Base-by-base conservation (phyloP, 208 protist genomes). In the Herpetomonas muscarum region DNA sequence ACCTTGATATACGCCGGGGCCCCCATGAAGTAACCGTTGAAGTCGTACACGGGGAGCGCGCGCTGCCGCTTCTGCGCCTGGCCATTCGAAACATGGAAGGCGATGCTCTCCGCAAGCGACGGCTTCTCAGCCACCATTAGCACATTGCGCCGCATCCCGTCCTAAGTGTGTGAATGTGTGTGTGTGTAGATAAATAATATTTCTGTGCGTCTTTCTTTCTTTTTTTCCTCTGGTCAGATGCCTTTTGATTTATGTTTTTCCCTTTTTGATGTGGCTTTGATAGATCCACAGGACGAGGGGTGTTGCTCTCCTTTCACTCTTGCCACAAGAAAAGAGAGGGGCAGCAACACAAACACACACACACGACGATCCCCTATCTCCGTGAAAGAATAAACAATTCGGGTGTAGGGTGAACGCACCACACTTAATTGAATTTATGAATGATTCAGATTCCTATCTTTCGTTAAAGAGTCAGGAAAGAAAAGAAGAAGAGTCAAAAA, bases 111-210 rank as follows among this genome's bases (percentile, higher is more conserved):
- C 21, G 94, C 94, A 26, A 98, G 82, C 28, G 85, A 96, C 22
- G 92, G 94, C 75, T 98, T 98, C 74, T 98, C 94, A 19, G 90
- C 94, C 56, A 98, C 94, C 92, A 97, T 97, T 21, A 98, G 62
- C 41, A 98, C 79, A 5, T 19, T 79, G 30, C 57, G 73, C 7
- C 56, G 61, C 80, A 90, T 92, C 50, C 3, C 48, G 22, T 22
- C 9, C 36, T 34, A 44, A 3, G 47, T 48, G 55, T 42, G 1
- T 51, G 48, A 15, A 32, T 24, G 26, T 22, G 24, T 19, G 30
- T 41, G 13, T 17, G 45, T 49, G 9, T 17, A 48, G 49, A 13
- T 64, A 17, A 26, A 15, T 49, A 48, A n/a, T 57, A 21, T 41
- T 58, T 39, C 28, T 22, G 0, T n/a, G n/a, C n/a, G n/a, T n/a